Evolutionary conservation across 345 rosid species (phyloP), one percentile per base, ranked within the genome.

Genomic region (Salix viminalis): DNA sequence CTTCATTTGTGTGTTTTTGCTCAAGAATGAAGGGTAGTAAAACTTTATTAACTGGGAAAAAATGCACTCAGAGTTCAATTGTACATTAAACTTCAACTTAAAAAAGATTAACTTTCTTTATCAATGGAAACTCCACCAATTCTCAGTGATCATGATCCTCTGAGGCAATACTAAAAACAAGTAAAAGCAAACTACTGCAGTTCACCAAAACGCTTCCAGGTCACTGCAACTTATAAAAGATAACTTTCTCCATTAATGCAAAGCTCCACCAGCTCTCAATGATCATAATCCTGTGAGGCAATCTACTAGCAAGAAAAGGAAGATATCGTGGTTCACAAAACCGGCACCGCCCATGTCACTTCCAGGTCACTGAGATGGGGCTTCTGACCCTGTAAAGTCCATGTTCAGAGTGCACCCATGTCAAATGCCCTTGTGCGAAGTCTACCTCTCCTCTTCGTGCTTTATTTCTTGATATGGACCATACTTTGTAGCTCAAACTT

Each of bases 341-440:
- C 69, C 26, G 32, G 16, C 30, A 32, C 70, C 18, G 23, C 18
- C 41, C 42, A 66, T 56, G 78, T 61, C 23, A 70, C 76, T 72
- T 66, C 79, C 92, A 89, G 18, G 94, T 91, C 76, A 92, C 94
- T 26, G 97, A 89, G 76, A 94, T 89, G 81, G 98, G 97, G 73
- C 97, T 94, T 73, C 86, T 88, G 69, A 92, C 95, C 79, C 87
- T 78, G 78, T 87, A 86, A 81, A 82, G 79, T 62, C 74, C 69
- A 65, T 87, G 82, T 67, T 74, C 67, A 65, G 91, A 86, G 85
- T 90, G 79, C 70, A 88, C 88, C 98, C 98, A 92, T 70, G 90
- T 87, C 89, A 94, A 72, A 52, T 91, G 87, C 54, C 97, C 97
- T 79, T 92, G 85, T 70, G 83, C 89, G 73, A 71, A 86, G 79